Base-by-base conservation (phyloP, 208 protist species). In the Trypanosoma avium region DNA sequence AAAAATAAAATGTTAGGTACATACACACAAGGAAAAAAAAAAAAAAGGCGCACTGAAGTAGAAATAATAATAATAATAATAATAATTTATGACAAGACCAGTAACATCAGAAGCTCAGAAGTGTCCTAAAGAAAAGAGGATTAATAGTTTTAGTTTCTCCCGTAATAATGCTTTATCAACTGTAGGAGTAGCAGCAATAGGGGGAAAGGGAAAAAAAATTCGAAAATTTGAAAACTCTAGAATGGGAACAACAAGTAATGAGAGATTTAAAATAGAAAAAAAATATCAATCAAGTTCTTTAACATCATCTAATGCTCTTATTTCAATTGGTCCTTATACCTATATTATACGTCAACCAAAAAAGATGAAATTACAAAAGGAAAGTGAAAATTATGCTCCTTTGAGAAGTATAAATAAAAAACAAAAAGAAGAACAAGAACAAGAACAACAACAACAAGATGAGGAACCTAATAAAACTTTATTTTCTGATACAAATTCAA, bases 341-440 rank as follows among this genome's bases (percentile, higher is more conserved):
- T 68, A 61, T 38, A 54, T 68, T 29, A 53, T 68, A 15, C 62
- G 53, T 17, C 62, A 68, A 30, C 62, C 62, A 45, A n/a, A 13
- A 30, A 17, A 0, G 19, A 54, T 30, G n/a, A 17, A 60, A 26
- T 22, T 68, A 22, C 3, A 35, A 1, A 29, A 38, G 26, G 24
- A 40, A 22, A 54, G 9, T n/a, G 9, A 7, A 49, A 40, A 10
- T 17, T 43, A 35, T 42, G 27, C 45, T 30, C 27, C 22, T 40
- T 5, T 27, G 5, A 21, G 29, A 19, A 27, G 35, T 10, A 36
- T 6, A 46, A 22, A 6, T 17, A 17, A 30, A 58, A 1, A 10
- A 27, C n/a, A 46, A 17, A 4, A 56, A 8, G 29, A 56, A 13
- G 30, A 24, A 56, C 29, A 40, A 38, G 17, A 52, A 30, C 13